Conservation (phyloP, 2,329 filamentous ascomycete species). For the Epichloe sylvatica region DNA sequence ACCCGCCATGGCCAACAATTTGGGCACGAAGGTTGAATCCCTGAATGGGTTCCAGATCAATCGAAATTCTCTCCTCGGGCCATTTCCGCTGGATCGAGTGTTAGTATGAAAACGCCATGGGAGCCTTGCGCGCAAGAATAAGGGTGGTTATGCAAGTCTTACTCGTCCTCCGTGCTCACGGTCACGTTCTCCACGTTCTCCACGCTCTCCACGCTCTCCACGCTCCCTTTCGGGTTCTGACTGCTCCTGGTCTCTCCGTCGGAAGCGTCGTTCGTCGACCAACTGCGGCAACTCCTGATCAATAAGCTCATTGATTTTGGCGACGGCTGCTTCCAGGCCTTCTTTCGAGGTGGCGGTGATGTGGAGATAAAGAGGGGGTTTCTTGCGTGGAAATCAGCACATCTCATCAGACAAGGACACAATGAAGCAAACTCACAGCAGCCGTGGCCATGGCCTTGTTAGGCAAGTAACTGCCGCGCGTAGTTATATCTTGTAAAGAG, state of each 20-base stretch:
- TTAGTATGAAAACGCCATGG: background rate
- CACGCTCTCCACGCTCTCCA: constrained; percentile 18
- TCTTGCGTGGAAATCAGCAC: constrained; percentile 41
- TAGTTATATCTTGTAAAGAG: constrained; percentile 75
- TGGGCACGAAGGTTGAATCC: constrained; percentile 95
- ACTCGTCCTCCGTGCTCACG: constrained; percentile 64
- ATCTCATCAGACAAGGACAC: background rate
- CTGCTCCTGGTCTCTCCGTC: constrained; percentile 64
- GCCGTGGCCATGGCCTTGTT: constrained; percentile 96
- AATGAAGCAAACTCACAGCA: constrained; percentile 47
- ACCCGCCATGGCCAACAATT: constrained; percentile 85
- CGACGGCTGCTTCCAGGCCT: constrained; percentile 78
- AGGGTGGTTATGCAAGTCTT: constrained; percentile 17
- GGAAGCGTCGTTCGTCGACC: constrained; percentile 86
- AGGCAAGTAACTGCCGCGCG: constrained; percentile 87
- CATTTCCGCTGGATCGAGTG: constrained; percentile 65
- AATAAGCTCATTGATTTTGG: constrained; percentile 87
- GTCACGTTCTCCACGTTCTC: constrained; percentile 51
- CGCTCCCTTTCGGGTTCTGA: constrained; percentile 50
- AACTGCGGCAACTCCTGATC: constrained; percentile 90
- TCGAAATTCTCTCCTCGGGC: constrained; percentile 90
- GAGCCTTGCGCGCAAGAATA: background rate
- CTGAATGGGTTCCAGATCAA: constrained; percentile 76
- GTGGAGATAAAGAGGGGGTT: constrained; percentile 87
- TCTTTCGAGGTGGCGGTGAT: constrained; percentile 85